phyloP scores from a whole-genome alignment of 2,329 filamentous ascomycete genomes.

The Cryphonectria parasitica region DNA sequence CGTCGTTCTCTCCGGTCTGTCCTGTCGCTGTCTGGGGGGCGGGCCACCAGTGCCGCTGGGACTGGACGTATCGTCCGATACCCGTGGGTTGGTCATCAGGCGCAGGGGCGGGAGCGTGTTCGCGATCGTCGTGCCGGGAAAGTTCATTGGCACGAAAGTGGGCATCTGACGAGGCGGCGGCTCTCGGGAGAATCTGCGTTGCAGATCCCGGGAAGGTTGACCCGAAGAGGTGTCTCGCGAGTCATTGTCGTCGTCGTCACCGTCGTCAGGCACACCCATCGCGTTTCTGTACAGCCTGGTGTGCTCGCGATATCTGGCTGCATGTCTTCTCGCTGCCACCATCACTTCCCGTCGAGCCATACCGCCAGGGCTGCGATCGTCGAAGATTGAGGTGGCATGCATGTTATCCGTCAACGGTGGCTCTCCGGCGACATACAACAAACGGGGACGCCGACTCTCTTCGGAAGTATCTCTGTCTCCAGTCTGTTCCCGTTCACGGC shows the following conservation, averaged over 20 bases:
- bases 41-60: constrained; percentile 33
- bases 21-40: constrained; percentile 34
- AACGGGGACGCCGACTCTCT: background rate
- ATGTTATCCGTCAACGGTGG: background rate
- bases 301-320: constrained; percentile 2
- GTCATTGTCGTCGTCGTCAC: background rate
- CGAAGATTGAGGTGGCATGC: background rate
- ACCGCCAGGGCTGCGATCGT: background rate
- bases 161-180: constrained; percentile 35
- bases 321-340: constrained; percentile 11
- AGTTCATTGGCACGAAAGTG: constrained; percentile 23
- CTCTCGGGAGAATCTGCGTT: constrained; percentile 43
- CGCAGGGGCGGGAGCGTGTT: constrained; percentile 42
- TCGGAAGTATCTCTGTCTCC: constrained; percentile 6
- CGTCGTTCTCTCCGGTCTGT: constrained; percentile 37
- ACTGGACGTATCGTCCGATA: constrained; percentile 34
- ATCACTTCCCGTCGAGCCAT: constrained; percentile 6
- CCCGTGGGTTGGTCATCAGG: constrained; percentile 38
- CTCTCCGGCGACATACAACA: background rate
- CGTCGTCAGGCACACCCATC: constrained; percentile 5
- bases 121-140: constrained; percentile 21
- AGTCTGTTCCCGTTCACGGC: background rate
- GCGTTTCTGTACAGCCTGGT: constrained; percentile 15
- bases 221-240: constrained; percentile 42
- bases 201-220: constrained; percentile 39